Evolutionary conservation across 306 rosid genomes (phyloP), one percentile per base, ranked within the genome.

Genomic region (Gynostemma pentaphyllum): DNA sequence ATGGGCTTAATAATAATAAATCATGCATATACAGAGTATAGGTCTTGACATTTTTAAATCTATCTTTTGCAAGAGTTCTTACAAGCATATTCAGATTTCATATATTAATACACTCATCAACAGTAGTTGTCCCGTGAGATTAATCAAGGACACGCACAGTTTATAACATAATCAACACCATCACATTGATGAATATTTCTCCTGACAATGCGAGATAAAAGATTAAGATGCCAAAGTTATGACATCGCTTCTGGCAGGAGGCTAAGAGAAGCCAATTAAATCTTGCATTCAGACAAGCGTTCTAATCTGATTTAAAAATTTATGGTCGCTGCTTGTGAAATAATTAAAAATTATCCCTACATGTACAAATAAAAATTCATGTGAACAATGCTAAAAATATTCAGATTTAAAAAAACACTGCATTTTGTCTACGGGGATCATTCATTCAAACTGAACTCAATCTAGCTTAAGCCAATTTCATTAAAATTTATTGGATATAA

Each of bases 61-160:
- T 24, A 7, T 40, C 41, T 41, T 23, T 5, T 41, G 23, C 66
- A 61, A 61, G 36, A 40, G 66, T 24, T 41, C 37, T 61, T 46
- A 41, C 66, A 40, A 39, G 66, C 66, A 41, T 15, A 14, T 40
- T 61, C 36, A 40, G 50, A 23, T 24, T 61, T 22, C 66, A 61
- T 21, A 40, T 40, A 61, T 40, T n/a, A n/a, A n/a, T n/a, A n/a
- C n/a, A n/a, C n/a, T n/a, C n/a, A n/a, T n/a, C n/a, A n/a, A n/a
- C n/a, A n/a, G n/a, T n/a, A n/a, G n/a, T n/a, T n/a, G n/a, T n/a
- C n/a, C n/a, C n/a, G n/a, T n/a, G n/a, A n/a, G n/a, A n/a, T n/a
- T n/a, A n/a, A n/a, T n/a, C n/a, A n/a, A n/a, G n/a, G n/a, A n/a
- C n/a, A n/a, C n/a, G n/a, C n/a, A n/a, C n/a, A n/a, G n/a, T n/a